Evolutionary conservation across 306 rosid genomes (phyloP).

Genomic region (Crotalaria pallida): DNA sequence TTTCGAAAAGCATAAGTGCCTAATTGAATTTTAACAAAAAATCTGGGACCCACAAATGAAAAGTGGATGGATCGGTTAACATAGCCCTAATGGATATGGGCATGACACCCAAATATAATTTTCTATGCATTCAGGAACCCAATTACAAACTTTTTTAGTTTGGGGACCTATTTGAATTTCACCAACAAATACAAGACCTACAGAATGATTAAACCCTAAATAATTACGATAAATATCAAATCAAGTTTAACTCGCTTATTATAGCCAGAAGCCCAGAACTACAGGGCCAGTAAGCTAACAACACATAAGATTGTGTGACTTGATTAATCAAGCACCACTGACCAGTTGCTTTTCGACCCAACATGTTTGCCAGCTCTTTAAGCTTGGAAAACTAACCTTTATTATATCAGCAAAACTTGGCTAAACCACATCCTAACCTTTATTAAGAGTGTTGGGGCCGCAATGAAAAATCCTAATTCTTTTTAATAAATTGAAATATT

Average conservation of each 20-base stretch:
- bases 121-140: too few relatives aligned
- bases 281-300: neutral
- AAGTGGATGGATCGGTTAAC: too few relatives aligned
- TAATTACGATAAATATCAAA: neutral
- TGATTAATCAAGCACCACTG: conserved; percentile 4
- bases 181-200: too few relatives aligned
- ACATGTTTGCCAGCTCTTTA: conserved; percentile 9
- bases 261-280: neutral
- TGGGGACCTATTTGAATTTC: too few relatives aligned
- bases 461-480: neutral
- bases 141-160: too few relatives aligned
- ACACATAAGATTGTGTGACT: neutral
- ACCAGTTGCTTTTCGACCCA: conserved; percentile 22
- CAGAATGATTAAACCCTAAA: neutral
- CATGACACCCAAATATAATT: too few relatives aligned
- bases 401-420: conserved; percentile 4
- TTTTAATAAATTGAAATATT: neutral
- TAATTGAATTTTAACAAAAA: too few relatives aligned
- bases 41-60: too few relatives aligned
- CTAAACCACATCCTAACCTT: conserved; percentile 15
- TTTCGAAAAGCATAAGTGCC: too few relatives aligned
- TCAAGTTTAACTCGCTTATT: conserved; percentile 7
- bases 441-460: neutral
- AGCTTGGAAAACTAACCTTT: neutral
- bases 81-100: too few relatives aligned